Evolutionary conservation across 805 yeast species (phyloP), one percentile per base, ranked within the genome.

Genomic region (Kodamaea sagamina): DNA sequence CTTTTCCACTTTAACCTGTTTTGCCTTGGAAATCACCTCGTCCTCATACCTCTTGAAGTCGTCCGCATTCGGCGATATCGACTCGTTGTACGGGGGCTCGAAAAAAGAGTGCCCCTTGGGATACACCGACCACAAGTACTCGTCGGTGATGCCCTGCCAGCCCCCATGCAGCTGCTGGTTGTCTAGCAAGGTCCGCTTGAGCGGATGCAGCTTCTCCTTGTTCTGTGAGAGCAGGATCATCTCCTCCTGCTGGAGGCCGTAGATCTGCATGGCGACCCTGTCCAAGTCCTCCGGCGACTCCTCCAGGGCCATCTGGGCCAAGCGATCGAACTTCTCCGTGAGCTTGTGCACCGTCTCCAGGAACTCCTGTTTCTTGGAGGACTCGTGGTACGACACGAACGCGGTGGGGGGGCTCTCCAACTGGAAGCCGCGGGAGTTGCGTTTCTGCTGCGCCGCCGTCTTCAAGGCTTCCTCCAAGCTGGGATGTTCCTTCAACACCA

Each of bases 31-130:
- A 9, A 61, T 41, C 41, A 53, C 50, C 31, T 55, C 57, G 11
- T 55, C 46, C 48, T 70, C 74, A 71, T 71, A 69, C 18, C 55
- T 46, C 42, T 63, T 65, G 51, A 69, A 68, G 4, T 66, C 63
- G 32, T 58, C 47, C 11, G 52, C 46, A 5, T 46, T 53, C 9
- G 47, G 47, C 7, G 40, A 25, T 16, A 48, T 44, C 29, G 50
- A 39, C 18, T 48, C 46, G 19, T 65, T 71, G 41, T 60, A 67
- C 1, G 74, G 73, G 6, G 67, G 66, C 3, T 51, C 47, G 6
- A 68, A 71, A 50, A 62, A 68, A 22, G 59, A 44, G 43, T 61
- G 59, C 16, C 58, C 65, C 29, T 56, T 57, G 3, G 75, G 75
- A 17, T 65, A 54, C 32, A 66, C 37, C 13, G 65, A 58, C 74